phyloP scores from a whole-genome alignment of 352 stramenopile genomes.

The Lagenidium sp. region DNA sequence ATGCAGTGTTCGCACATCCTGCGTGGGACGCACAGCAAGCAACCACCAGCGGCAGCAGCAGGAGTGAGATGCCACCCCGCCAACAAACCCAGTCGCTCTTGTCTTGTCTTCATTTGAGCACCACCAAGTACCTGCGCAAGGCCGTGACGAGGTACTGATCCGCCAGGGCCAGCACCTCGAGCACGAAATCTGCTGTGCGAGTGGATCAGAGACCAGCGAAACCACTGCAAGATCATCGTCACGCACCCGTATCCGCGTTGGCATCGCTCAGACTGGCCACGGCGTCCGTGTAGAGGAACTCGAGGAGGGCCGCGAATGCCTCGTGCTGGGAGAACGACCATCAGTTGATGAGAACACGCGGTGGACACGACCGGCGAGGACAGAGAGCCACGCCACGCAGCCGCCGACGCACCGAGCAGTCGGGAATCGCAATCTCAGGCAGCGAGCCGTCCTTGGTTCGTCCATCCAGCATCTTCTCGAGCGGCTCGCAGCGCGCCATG shows the following conservation, averaged over 20 bases:
- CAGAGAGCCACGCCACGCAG: background rate
- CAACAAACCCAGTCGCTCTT: background rate
- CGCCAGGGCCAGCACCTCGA: slow-evolving; percentile 75
- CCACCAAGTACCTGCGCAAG: slow-evolving; percentile 30
- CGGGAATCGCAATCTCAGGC: slow-evolving; percentile 57
- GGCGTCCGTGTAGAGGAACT: slow-evolving; percentile 88
- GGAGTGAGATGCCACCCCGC: too few species aligned
- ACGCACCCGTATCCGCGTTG: slow-evolving; percentile 11
- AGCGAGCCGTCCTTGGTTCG: slow-evolving; percentile 74
- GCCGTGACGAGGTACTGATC: slow-evolving; percentile 79
- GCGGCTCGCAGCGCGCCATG: slow-evolving; percentile 81
- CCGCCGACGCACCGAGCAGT: slow-evolving; percentile 57
- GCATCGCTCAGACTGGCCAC: slow-evolving; percentile 27
- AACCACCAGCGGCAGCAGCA: too few species aligned
- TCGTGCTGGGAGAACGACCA: slow-evolving; percentile 34
- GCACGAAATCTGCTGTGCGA: slow-evolving; percentile 58
- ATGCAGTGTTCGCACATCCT: slow-evolving; percentile 73
- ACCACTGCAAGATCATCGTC: too few species aligned
- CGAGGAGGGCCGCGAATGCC: slow-evolving; percentile 75
- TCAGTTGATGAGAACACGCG: background rate
- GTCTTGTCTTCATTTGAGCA: background rate
- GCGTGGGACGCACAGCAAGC: too few species aligned
- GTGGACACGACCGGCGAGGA: background rate
- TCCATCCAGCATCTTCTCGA: slow-evolving; percentile 88
- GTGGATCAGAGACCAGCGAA: too few species aligned